Conservation (phyloP, 805 yeast species). For the Candida vaughaniae region DNA sequence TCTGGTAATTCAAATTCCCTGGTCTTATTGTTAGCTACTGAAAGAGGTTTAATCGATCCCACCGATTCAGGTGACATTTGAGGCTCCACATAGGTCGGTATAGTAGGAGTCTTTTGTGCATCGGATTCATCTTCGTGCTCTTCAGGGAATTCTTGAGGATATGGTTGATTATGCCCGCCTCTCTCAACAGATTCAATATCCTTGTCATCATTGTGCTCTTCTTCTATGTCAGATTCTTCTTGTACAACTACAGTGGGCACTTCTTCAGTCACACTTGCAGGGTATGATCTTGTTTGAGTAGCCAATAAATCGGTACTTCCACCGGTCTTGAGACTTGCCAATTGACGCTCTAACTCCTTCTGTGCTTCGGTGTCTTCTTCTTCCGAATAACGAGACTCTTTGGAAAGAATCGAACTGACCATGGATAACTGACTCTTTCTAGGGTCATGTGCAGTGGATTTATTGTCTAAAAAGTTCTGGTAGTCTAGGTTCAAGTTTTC, state of each 20-base stretch:
- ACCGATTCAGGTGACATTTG: conserved; percentile 8
- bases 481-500: conserved; percentile 24
- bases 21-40: conserved; percentile 12
- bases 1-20: conserved; percentile 13
- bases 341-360: conserved; percentile 37
- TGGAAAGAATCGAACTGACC: conserved; percentile 42
- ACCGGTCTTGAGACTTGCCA: conserved; percentile 31
- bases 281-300: background rate
- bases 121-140: conserved; percentile 4
- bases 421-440: conserved; percentile 39
- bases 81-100: conserved; percentile 4
- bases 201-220: background rate
- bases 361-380: conserved; percentile 27
- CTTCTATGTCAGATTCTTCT: background rate
- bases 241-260: background rate
- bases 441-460: conserved; percentile 1
- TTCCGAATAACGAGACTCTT: conserved; percentile 28
- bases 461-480: conserved; percentile 22
- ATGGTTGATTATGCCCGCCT: background rate
- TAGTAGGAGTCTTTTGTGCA: background rate
- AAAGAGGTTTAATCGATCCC: conserved; percentile 22
- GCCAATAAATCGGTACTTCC: conserved; percentile 11
- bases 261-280: background rate
- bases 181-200: background rate
- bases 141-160: conserved; percentile 9